Evolutionary conservation across 2,329 filamentous ascomycete genomes (phyloP).

Genomic region (Penicillium crustosum): DNA sequence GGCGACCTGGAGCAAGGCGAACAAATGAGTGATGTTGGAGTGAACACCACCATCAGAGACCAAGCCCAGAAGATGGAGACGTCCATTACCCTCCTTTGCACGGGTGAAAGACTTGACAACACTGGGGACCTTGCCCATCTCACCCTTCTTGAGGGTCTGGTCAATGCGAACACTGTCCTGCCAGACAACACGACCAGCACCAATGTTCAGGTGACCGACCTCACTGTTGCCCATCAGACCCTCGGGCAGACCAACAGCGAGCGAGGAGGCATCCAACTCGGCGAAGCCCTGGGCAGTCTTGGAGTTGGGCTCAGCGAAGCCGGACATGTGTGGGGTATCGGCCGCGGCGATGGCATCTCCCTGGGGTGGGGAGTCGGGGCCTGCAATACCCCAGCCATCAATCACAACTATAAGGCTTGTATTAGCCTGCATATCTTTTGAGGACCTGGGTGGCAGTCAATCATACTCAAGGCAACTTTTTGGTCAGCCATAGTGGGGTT

Average conservation of each 20-base stretch:
- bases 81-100: constrained; percentile 84
- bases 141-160: constrained; percentile 80
- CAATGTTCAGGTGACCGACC: constrained; percentile 98
- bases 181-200: constrained; percentile 96
- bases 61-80: constrained; percentile 87
- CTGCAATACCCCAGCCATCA: constrained; percentile 94
- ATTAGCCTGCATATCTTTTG: constrained; percentile 19
- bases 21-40: constrained; percentile 91
- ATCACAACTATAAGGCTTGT: constrained; percentile 74
- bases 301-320: constrained; percentile 65
- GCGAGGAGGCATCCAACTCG: constrained; percentile 90
- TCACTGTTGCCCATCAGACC: constrained; percentile 99
- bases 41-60: constrained; percentile 96
- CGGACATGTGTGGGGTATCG: constrained; percentile 92
- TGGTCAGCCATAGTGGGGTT: constrained; percentile 62
- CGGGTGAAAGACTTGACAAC: constrained; percentile 75
- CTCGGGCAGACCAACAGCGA: constrained; percentile 92
- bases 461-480: constrained; percentile 66
- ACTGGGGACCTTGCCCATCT: constrained; percentile 72
- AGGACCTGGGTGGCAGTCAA: constrained; percentile 32
- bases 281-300: constrained; percentile 81
- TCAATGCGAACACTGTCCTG: constrained; percentile 98
- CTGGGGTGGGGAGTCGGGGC: constrained; percentile 74
- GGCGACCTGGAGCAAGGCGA: constrained; percentile 81
- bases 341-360: constrained; percentile 95